Conservation (phyloP, 345 rosid genomes). For the Aquilaria yunnanensis region DNA sequence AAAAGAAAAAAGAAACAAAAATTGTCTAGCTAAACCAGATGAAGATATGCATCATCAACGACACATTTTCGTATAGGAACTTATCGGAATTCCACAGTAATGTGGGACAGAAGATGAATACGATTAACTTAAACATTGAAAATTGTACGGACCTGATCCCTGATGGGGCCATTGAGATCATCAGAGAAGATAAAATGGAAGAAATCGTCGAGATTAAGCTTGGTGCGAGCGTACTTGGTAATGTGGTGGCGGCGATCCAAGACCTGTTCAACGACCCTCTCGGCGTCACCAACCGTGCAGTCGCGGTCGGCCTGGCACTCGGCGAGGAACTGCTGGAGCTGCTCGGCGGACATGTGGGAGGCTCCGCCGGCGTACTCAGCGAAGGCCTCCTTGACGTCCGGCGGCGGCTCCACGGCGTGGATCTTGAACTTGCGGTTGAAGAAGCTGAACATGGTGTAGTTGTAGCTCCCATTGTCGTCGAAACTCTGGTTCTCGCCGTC, state of each 20-base stretch:
- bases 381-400: slow-evolving; percentile 51
- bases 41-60: too few relatives aligned
- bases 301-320: slow-evolving; percentile 40
- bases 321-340: slow-evolving; percentile 46
- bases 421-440: slow-evolving; percentile 68
- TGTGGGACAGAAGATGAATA: slow-evolving; percentile 11
- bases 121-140: not conserved
- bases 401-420: slow-evolving; percentile 59
- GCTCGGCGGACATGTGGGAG: slow-evolving; percentile 31
- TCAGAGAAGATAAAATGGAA: slow-evolving; percentile 27
- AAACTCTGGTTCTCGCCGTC: not conserved
- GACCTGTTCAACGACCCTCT: slow-evolving; percentile 39
- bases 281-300: slow-evolving; percentile 43
- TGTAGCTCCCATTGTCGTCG: slow-evolving; percentile 25
- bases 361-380: slow-evolving; percentile 32
- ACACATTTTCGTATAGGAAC: too few relatives aligned
- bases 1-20: too few relatives aligned
- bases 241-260: slow-evolving; percentile 29
- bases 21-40: too few relatives aligned
- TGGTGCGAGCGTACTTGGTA: slow-evolving; percentile 28
- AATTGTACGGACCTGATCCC: slow-evolving; percentile 14
- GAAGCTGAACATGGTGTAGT: slow-evolving; percentile 58
- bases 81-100: too few relatives aligned
- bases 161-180: slow-evolving; percentile 39
- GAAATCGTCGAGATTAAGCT: slow-evolving; percentile 47